phyloP scores from a whole-genome alignment of 345 rosid species.

The Salix caprea region DNA sequence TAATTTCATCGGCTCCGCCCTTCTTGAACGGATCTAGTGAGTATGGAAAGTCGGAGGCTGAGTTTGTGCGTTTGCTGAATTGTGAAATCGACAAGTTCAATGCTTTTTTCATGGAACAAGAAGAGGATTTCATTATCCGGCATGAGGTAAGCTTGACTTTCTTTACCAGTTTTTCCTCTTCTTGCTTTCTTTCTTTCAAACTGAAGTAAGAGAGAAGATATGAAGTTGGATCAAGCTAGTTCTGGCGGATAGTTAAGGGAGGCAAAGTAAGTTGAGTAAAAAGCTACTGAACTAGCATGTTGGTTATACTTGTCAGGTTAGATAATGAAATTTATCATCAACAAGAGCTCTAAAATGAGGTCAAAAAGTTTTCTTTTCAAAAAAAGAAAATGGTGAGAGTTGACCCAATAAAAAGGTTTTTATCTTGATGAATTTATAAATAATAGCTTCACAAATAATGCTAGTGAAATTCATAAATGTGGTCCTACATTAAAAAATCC shows the following conservation, averaged over 20 bases:
- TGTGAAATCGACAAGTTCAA: constrained; percentile 85
- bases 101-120: constrained; percentile 73
- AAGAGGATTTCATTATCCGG: constrained; percentile 83
- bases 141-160: constrained; percentile 43
- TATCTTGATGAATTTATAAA: too few relatives aligned
- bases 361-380: neutral
- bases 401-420: too few relatives aligned
- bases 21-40: constrained; percentile 3
- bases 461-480: neutral
- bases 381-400: too few relatives aligned
- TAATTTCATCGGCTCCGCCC: constrained; percentile 38
- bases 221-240: neutral
- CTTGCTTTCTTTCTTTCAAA: neutral
- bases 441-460: neutral
- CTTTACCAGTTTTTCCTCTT: neutral
- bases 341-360: neutral
- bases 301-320: neutral
- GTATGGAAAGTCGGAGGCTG: constrained; percentile 39
- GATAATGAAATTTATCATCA: neutral
- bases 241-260: neutral
- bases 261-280: constrained; percentile 1
- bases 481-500: neutral
- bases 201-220: neutral
- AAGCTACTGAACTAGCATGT: neutral
- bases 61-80: constrained; percentile 57